Conservation (phyloP, 129 eudicot species). For the Tagetes erecta region DNA sequence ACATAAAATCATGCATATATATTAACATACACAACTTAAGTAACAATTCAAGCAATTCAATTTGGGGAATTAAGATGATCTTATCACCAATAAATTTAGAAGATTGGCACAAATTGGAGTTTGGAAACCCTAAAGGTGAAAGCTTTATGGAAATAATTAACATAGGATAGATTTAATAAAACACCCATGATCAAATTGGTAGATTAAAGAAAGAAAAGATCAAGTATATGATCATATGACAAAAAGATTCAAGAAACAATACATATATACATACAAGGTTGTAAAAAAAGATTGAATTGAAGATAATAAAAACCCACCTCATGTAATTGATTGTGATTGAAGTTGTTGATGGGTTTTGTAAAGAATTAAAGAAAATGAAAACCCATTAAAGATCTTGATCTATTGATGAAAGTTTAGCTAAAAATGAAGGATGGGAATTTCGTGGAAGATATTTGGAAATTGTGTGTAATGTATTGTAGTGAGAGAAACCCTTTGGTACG, state of each 20-base stretch:
- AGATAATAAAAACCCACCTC: conserved; percentile 25
- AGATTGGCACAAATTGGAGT: conserved; percentile 26
- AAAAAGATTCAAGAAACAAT: conserved; percentile 4
- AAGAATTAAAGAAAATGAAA: conserved; percentile 15
- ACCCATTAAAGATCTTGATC: conserved; percentile 36
- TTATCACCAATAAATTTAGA: conserved; percentile 6
- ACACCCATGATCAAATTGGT: conserved; percentile 29
- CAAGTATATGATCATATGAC: conserved; percentile 4
- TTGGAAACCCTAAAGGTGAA: conserved; percentile 32
- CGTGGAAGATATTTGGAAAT: conserved; percentile 28
- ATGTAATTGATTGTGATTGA: conserved; percentile 20
- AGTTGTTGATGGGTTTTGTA: conserved; percentile 29
- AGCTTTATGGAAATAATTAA: conserved; percentile 19
- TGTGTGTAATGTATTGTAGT: conserved; percentile 22
- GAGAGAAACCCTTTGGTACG: conserved; percentile 34
- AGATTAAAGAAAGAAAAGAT: not conserved
- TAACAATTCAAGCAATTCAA: not conserved
- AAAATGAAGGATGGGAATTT: conserved; percentile 26
- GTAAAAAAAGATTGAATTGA: too few relatives aligned
- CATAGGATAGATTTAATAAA: conserved; percentile 6
- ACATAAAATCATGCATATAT: conserved; percentile 22
- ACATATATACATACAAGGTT: not conserved
- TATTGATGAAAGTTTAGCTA: conserved; percentile 27
- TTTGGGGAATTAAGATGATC: not conserved
- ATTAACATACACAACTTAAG: not conserved